These are phyloP conservation scores for Hericium erinaceus DNA, from an alignment of 768 basidiomycete species.

Conservation along the genomic window DNA sequence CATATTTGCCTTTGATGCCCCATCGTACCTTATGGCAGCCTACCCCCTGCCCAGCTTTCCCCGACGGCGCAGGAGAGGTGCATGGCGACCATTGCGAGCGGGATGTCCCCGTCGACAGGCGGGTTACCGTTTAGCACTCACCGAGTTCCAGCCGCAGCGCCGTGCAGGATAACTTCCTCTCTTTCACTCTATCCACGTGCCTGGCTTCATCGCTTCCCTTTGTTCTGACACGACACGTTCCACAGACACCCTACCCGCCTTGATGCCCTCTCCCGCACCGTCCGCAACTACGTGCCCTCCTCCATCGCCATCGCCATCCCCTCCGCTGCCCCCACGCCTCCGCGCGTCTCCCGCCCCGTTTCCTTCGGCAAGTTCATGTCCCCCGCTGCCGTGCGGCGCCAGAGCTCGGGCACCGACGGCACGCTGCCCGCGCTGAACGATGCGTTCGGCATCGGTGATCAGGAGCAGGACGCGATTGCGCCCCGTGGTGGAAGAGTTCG, in stretches of 20 bases:
- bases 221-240: neutral
- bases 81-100: too few relatives aligned
- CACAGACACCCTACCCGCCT: constrained; percentile 40
- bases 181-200: constrained; percentile 62
- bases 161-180: neutral
- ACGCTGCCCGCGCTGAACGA: constrained; percentile 17
- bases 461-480: constrained; percentile 4
- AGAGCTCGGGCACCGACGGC: constrained; percentile 6
- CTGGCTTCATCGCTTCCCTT: neutral
- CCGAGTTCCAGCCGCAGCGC: too few relatives aligned
- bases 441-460: constrained; percentile 14
- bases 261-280: constrained; percentile 41
- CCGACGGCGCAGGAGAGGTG: too few relatives aligned
- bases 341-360: constrained; percentile 39
- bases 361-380: constrained; percentile 37
- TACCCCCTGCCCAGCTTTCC: too few relatives aligned
- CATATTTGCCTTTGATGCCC: too few relatives aligned
- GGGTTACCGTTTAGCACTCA: too few relatives aligned
- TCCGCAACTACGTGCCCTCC: constrained; percentile 46
- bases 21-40: too few relatives aligned
- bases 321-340: constrained; percentile 36
- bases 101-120: too few relatives aligned
- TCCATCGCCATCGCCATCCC: constrained; percentile 45
- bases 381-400: constrained; percentile 14
- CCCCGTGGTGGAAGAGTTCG: constrained; percentile 8